These are phyloP conservation scores for Skeletonema tropicum DNA, from an alignment of 108 stramenopile species.

Conservation along the genomic window DNA sequence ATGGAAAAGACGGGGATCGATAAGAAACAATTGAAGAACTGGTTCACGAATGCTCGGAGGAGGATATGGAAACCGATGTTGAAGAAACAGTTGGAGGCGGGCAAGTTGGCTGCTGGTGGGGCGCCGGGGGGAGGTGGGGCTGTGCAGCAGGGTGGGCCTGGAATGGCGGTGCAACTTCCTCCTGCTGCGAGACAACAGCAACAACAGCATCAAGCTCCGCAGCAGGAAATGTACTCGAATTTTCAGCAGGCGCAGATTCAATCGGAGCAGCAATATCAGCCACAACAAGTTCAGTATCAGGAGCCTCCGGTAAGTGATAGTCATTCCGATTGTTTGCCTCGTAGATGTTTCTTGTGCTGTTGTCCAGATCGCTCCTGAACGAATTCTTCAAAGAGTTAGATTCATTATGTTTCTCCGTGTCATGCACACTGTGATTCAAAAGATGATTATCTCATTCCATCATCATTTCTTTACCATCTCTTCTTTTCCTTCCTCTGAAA, in stretches of 20 bases:
- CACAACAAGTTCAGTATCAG: constrained; percentile 21
- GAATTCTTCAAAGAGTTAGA: not conserved
- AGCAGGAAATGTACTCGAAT: constrained; percentile 46
- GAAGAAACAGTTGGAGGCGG: constrained; percentile 90
- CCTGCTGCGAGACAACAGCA: not conserved
- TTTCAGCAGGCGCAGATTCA: constrained; percentile 51
- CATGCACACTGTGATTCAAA: not conserved
- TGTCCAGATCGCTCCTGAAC: not conserved
- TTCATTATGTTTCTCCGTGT: not conserved
- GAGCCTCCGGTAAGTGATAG: not conserved
- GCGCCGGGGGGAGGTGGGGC: constrained; percentile 47
- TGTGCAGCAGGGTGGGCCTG: constrained; percentile 10
- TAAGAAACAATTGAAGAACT: constrained; percentile 95
- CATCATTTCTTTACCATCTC: not conserved
- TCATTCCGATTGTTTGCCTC: no score
- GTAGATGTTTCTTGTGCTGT: not conserved
- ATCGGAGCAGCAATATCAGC: constrained; percentile 7
- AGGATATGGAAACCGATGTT: constrained; percentile 97
- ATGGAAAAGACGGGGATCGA: constrained; percentile 95
- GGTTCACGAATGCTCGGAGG: constrained; percentile 95
- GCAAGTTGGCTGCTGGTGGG: constrained; percentile 71
- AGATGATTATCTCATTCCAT: not conserved
- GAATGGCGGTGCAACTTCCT: not conserved
- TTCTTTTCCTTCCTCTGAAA: constrained; percentile 18
- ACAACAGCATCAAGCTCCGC: constrained; percentile 26